Conservation (phyloP, 2,329 filamentous ascomycete genomes). For the Claviceps citrina region DNA sequence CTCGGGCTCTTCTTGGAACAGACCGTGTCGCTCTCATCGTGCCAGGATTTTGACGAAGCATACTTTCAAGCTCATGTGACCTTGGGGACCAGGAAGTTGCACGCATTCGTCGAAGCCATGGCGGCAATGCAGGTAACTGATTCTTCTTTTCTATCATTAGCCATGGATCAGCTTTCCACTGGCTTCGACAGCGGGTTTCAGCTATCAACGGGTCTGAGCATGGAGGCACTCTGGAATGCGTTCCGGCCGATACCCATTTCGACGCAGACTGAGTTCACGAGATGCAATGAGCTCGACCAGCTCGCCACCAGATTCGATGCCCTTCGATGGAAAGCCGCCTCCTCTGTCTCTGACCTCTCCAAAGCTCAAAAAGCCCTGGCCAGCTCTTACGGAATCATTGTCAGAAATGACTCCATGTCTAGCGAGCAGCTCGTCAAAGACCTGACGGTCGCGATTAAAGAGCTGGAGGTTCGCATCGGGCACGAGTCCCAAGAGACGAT, state of each 20-base stretch:
- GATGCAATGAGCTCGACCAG: conserved; percentile 34
- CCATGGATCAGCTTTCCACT: conserved; percentile 29
- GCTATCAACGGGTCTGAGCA: conserved; percentile 58
- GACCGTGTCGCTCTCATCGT: conserved; percentile 33
- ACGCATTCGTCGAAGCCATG: conserved; percentile 15
- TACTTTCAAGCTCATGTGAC: conserved; percentile 47
- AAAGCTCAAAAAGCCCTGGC: conserved; percentile 39
- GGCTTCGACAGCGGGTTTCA: conserved; percentile 57
- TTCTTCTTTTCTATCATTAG: conserved; percentile 22
- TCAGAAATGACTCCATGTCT: conserved; percentile 27
- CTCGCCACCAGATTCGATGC: conserved; percentile 45
- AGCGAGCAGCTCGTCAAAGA: conserved; percentile 33
- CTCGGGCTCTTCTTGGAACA: conserved; percentile 40
- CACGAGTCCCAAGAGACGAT: conserved; percentile 24
- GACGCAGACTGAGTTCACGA: conserved; percentile 28
- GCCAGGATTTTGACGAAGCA: conserved; percentile 41
- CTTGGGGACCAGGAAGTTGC: conserved; percentile 31
- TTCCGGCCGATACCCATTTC: conserved; percentile 49
- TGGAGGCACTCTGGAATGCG: conserved; percentile 63
- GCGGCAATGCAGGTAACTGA: conserved; percentile 12
- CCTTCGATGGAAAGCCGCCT: conserved; percentile 42
- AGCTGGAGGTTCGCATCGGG: conserved; percentile 32
- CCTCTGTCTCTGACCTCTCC: conserved; percentile 34
- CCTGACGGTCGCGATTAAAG: conserved; percentile 34
- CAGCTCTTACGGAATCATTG: conserved; percentile 35